A percentile compares a stretch with the other conserved stretches of the same genome.
These are phyloP conservation scores for Geosmithia flava DNA, from an alignment of 2,329 filamentous ascomycete genomes.

Conservation along the genomic window DNA sequence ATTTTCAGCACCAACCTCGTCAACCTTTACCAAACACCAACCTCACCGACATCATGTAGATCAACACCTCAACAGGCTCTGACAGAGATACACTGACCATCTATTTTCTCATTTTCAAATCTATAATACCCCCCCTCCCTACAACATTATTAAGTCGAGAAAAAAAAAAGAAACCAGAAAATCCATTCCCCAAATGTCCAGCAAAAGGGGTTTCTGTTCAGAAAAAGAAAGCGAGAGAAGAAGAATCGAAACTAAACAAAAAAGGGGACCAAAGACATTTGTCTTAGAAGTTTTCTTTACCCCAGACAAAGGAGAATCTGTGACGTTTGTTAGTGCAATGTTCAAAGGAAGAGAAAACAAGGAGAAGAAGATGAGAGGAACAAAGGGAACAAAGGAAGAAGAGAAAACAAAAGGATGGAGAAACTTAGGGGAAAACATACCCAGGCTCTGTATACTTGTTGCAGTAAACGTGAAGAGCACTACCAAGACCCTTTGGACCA, in stretches of 20 bases:
- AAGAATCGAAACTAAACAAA: not conserved
- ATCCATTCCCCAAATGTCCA: too few relatives aligned
- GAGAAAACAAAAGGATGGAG: slow-evolving; percentile 6
- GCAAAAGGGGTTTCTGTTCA: too few relatives aligned
- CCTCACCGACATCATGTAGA: too few relatives aligned
- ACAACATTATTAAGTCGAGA: not conserved
- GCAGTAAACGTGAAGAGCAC: slow-evolving; percentile 67
- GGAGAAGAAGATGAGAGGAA: not conserved
- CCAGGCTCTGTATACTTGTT: slow-evolving; percentile 80
- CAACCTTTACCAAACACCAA: too few relatives aligned
- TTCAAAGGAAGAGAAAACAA: too few relatives aligned
- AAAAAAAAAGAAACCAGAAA: too few relatives aligned
- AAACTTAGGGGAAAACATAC: slow-evolving; percentile 31
- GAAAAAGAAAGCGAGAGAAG: not conserved
- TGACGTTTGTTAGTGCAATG: slow-evolving; percentile 10
- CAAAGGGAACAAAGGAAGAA: not conserved
- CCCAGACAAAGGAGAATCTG: slow-evolving; percentile 55
- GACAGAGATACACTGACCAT: too few relatives aligned
- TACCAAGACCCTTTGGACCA: slow-evolving; percentile 69
- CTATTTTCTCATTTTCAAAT: too few relatives aligned
- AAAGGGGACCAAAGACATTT: not conserved
- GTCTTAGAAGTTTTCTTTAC: slow-evolving; percentile 54
- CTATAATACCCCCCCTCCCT: not conserved
- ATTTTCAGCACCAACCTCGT: too few relatives aligned
- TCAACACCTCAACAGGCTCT: too few relatives aligned